A percentile compares a stretch with the other conserved stretches of the same genome.
These are phyloP conservation scores for Paraurostyla sp. DNA, from an alignment of 73 alveolate species.

Conservation along the genomic window DNA sequence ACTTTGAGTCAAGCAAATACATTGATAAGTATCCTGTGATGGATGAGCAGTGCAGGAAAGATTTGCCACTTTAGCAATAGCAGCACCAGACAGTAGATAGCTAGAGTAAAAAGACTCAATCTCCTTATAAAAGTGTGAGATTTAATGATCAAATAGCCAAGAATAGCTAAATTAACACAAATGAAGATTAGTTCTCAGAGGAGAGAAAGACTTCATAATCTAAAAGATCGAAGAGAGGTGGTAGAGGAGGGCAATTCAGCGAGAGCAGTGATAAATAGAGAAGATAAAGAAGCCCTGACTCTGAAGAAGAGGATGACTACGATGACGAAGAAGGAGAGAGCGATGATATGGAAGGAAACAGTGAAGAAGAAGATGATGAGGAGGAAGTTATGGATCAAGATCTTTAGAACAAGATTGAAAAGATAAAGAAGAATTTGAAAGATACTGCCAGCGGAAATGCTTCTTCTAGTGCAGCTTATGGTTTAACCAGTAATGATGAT, in stretches of 20 bases:
- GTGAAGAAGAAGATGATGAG: not conserved
- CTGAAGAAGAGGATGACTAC: conserved; percentile 53
- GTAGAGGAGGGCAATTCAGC: no score
- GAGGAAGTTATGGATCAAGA: conserved; percentile 47
- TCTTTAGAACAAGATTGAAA: conserved; percentile 35
- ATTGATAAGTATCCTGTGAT: conserved; percentile 19
- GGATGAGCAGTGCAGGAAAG: conserved; percentile 65
- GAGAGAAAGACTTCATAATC: not conserved
- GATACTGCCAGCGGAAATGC: not conserved
- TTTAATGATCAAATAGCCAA: not conserved
- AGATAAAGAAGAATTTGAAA: conserved; percentile 25
- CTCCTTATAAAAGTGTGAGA: conserved; percentile 26
- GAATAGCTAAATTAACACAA: not conserved
- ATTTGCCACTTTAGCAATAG: not conserved
- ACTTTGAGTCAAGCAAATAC: not conserved
- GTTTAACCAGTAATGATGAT: not conserved
- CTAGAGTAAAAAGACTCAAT: not conserved
- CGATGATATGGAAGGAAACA: not conserved
- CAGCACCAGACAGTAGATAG: conserved; percentile 19
- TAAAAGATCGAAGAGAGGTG: conserved; percentile 14
- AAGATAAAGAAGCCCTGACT: not conserved
- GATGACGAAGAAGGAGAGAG: conserved; percentile 50
- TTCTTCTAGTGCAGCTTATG: not conserved
- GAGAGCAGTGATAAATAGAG: not conserved
- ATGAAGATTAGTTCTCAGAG: no score